phyloP scores from a whole-genome alignment of 2,329 filamentous ascomycete genomes.

The Ophiocordyceps robertsii region DNA sequence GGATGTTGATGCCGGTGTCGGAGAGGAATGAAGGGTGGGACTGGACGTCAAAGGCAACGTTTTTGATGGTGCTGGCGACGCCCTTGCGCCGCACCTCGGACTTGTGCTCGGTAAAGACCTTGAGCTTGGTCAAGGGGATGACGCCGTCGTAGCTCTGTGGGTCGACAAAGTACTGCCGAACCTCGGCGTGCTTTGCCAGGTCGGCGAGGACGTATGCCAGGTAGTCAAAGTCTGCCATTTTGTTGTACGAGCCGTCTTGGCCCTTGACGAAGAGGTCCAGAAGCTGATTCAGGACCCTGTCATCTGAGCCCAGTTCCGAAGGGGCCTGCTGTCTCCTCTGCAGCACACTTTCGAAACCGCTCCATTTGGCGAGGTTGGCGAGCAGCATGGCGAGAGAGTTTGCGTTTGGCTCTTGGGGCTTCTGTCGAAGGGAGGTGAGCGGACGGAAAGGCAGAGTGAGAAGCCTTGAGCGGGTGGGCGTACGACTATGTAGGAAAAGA shows the following conservation, averaged over 20 bases:
- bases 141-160: slow-evolving; percentile 66
- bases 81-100: slow-evolving; percentile 75
- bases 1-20: slow-evolving; percentile 60
- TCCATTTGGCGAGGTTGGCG: slow-evolving; percentile 78
- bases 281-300: slow-evolving; percentile 72
- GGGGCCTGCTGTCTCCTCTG: slow-evolving; percentile 55
- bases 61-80: slow-evolving; percentile 95
- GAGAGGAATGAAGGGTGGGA: slow-evolving; percentile 60
- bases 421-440: slow-evolving; percentile 25
- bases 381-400: slow-evolving; percentile 84
- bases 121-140: slow-evolving; percentile 83
- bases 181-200: slow-evolving; percentile 66
- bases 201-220: slow-evolving; percentile 91
- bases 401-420: slow-evolving; percentile 63
- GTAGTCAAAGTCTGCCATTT: slow-evolving; percentile 79
- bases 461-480: slow-evolving; percentile 16
- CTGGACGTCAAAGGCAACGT: slow-evolving; percentile 70
- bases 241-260: slow-evolving; percentile 69
- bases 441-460: background rate
- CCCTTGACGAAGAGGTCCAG: slow-evolving; percentile 96
- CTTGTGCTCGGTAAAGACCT: slow-evolving; percentile 85
- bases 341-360: slow-evolving; percentile 56
- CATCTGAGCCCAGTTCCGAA: slow-evolving; percentile 56
- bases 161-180: slow-evolving; percentile 61
- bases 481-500: slow-evolving; percentile 65